phyloP scores from a whole-genome alignment of 1,284 basidiomycete genomes.

The Golubevia pallescens region DNA sequence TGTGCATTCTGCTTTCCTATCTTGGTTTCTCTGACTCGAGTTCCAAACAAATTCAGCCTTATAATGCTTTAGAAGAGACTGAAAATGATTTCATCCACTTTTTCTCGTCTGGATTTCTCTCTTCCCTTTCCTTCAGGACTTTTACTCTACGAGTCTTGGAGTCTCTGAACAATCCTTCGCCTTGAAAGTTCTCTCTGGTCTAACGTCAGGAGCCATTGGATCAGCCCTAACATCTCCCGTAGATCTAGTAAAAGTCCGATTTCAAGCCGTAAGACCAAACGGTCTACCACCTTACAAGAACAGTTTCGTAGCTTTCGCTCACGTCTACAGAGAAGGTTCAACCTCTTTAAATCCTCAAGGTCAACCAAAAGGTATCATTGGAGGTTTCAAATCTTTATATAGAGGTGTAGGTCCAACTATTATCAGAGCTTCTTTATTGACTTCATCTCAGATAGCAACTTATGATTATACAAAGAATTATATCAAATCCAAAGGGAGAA shows the following conservation, averaged over 20 bases:
- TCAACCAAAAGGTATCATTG: background rate
- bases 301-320: constrained; percentile 30
- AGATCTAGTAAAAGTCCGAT: constrained; percentile 41
- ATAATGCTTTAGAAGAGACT: too few species aligned
- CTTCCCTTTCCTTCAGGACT: constrained; percentile 2
- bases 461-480: constrained; percentile 39
- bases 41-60: too few species aligned
- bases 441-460: constrained; percentile 34
- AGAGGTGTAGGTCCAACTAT: constrained; percentile 39
- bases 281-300: constrained; percentile 35
- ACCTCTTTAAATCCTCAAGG: too few species aligned
- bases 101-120: background rate
- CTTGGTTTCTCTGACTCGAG: too few species aligned
- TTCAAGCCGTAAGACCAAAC: constrained; percentile 34
- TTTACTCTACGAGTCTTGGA: constrained; percentile 19
- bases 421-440: constrained; percentile 36
- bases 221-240: constrained; percentile 37
- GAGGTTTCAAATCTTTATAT: constrained; percentile 30
- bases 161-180: constrained; percentile 21
- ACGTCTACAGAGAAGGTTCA: constrained; percentile 25
- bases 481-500: constrained; percentile 18
- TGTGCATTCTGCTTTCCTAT: too few species aligned
- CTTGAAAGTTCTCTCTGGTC: constrained; percentile 36
- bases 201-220: constrained; percentile 39
- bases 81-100: too few species aligned